A percentile compares a stretch with the other conserved stretches of the same genome.
These are phyloP conservation scores for Acanthamoeba divionensis DNA, from an alignment of 208 protist species.

Conservation along the genomic window DNA sequence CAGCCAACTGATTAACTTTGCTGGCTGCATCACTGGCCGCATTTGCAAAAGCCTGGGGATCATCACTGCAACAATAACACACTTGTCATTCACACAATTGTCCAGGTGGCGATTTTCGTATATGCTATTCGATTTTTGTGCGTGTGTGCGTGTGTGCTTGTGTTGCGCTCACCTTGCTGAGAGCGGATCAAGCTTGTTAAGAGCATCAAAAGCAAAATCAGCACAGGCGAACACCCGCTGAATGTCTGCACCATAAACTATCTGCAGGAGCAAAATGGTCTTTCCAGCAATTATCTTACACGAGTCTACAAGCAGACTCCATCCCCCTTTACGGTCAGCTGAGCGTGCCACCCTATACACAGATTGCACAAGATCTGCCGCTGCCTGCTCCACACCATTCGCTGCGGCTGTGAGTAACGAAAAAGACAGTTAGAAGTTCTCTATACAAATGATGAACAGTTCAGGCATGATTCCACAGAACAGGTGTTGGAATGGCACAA, in stretches of 20 bases:
- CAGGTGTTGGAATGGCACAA: no score
- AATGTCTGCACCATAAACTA: constrained; percentile 45
- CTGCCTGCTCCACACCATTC: constrained; percentile 39
- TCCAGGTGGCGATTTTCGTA: no score
- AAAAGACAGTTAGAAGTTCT: no score
- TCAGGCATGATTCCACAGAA: no score
- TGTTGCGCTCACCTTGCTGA: neutral
- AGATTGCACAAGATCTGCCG: neutral
- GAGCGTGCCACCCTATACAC: neutral
- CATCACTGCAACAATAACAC: no score
- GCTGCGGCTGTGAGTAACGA: neutral
- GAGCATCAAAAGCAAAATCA: neutral
- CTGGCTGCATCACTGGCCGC: constrained; percentile 27
- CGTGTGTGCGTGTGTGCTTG: no score
- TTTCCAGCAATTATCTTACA: constrained; percentile 52
- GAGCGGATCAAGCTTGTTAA: constrained; percentile 19
- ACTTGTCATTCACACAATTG: no score
- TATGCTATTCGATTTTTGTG: no score
- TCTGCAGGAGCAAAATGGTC: constrained; percentile 52
- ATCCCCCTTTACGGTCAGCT: neutral
- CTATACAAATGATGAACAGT: no score
- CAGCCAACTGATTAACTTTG: neutral
- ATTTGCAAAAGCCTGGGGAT: constrained; percentile 42
- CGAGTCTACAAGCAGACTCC: constrained; percentile 30
- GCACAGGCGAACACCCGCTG: constrained; percentile 10